phyloP scores from a whole-genome alignment of 139 green algal genomes.

The Mychonastes homosphaera region DNA sequence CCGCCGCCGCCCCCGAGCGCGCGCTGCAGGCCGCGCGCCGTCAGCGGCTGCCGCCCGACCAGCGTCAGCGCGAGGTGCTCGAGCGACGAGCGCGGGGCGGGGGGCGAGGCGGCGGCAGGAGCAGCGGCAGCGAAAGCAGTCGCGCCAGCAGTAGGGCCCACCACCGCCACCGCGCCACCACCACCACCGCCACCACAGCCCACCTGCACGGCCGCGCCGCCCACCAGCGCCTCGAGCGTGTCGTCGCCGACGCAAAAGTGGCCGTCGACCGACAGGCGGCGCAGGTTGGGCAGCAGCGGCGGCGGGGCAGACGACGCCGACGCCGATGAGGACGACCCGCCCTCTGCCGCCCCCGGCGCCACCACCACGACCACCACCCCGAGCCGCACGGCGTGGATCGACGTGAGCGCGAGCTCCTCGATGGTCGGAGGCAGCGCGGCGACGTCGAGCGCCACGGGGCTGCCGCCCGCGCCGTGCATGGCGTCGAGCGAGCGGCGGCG shows the following conservation, averaged over 20 bases:
- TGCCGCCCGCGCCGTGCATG: background rate
- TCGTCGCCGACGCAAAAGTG: slow-evolving; percentile 15
- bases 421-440: slow-evolving; percentile 5
- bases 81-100: too few species aligned
- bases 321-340: too few species aligned
- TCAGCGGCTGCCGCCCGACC: slow-evolving; percentile 14
- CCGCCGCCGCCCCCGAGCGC: background rate
- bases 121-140: slow-evolving; percentile 7
- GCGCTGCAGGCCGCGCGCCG: background rate
- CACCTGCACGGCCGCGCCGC: too few species aligned
- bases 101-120: too few species aligned
- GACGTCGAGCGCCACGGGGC: slow-evolving; percentile 5
- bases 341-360: too few species aligned
- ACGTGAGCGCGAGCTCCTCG: slow-evolving; percentile 15
- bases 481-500: background rate
- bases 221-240: slow-evolving; percentile 1
- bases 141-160: background rate
- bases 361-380: background rate
- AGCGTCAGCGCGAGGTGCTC: background rate
- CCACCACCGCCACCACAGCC: too few species aligned
- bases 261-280: slow-evolving; percentile 12
- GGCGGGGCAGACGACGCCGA: background rate
- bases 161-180: too few species aligned
- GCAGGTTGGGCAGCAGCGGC: slow-evolving; percentile 6
- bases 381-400: slow-evolving; percentile 15